These are phyloP conservation scores for Ustilago cynodontis DNA, from an alignment of 1,284 basidiomycete genomes.

Conservation along the genomic window DNA sequence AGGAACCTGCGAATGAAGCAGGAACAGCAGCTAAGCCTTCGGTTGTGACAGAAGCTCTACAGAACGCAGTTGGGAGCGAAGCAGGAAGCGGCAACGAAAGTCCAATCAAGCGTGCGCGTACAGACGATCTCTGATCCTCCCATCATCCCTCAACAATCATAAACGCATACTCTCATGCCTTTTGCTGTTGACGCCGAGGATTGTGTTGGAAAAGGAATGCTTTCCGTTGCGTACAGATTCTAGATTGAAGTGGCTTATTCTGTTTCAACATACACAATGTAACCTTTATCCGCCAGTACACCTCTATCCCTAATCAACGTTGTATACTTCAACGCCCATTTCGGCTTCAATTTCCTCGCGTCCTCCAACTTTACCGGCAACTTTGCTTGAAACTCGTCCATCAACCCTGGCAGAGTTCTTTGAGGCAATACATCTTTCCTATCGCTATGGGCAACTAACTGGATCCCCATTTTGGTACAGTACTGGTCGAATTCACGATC, in stretches of 20 bases:
- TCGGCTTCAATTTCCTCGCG: conserved; percentile 25
- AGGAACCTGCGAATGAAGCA: background rate
- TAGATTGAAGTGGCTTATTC: conserved; percentile 4
- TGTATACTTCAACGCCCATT: conserved; percentile 62
- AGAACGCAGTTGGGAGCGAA: background rate
- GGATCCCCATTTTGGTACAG: conserved; percentile 52
- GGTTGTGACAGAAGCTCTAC: conserved; percentile 4
- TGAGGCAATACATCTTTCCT: conserved; percentile 53
- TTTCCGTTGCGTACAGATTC: background rate
- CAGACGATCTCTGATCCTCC: conserved; percentile 22
- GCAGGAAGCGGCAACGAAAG: conserved; percentile 26
- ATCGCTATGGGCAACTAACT: conserved; percentile 55
- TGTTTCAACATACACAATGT: conserved; percentile 33
- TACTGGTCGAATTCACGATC: conserved; percentile 50
- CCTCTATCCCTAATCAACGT: conserved; percentile 61
- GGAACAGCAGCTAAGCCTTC: conserved; percentile 5
- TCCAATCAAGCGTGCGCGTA: conserved; percentile 46
- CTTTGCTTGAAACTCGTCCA: conserved; percentile 53
- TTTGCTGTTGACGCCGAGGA: no score
- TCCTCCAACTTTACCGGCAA: conserved; percentile 36
- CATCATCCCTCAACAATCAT: background rate
- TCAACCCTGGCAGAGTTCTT: conserved; percentile 48
- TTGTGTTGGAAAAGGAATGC: background rate
- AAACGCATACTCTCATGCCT: background rate
- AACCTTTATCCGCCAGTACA: conserved; percentile 60